These are phyloP conservation scores for Stagonosporopsis rhizophila DNA, from an alignment of 2,329 filamentous ascomycete genomes.

Conservation along the genomic window DNA sequence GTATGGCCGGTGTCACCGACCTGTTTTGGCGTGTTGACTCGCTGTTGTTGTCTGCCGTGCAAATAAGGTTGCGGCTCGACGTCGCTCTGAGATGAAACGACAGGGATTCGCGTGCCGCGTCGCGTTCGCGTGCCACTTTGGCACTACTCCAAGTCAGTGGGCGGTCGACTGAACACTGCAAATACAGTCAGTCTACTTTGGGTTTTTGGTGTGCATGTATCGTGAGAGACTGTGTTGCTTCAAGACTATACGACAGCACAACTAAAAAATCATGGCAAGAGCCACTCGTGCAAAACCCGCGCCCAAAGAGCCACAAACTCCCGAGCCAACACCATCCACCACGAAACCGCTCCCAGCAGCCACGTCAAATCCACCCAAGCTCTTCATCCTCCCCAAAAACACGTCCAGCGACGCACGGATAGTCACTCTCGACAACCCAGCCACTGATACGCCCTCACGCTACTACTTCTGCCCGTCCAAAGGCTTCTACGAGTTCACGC, in stretches of 20 bases:
- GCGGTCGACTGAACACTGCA: neutral
- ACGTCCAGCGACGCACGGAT: slow-evolving; percentile 62
- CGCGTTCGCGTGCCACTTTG: slow-evolving; percentile 22
- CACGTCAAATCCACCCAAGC: slow-evolving; percentile 55
- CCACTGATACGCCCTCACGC: slow-evolving; percentile 55
- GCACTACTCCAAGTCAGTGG: neutral
- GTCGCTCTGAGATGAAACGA: slow-evolving; percentile 37
- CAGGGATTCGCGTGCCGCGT: slow-evolving; percentile 27
- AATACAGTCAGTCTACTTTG: neutral
- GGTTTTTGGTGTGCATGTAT: neutral
- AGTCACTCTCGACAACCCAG: slow-evolving; percentile 63
- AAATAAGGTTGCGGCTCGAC: slow-evolving; percentile 33
- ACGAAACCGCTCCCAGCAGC: slow-evolving; percentile 45
- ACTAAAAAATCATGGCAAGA: slow-evolving; percentile 36
- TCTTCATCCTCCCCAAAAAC: slow-evolving; percentile 65
- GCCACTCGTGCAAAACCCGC: slow-evolving; percentile 46
- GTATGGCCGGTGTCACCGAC: neutral
- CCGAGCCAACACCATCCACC: slow-evolving; percentile 31
- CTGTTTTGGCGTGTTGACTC: slow-evolving; percentile 18
- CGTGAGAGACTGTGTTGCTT: too few species aligned
- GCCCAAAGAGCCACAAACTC: slow-evolving; percentile 24
- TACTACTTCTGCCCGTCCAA: slow-evolving; percentile 66
- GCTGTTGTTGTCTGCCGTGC: slow-evolving; percentile 28
- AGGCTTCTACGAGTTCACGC: slow-evolving; percentile 68
- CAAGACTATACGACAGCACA: neutral